Evolutionary conservation across 495 filamentous ascomycete species (phyloP), one percentile per base, ranked within the genome.

Genomic region (Chaetomium fimeti): DNA sequence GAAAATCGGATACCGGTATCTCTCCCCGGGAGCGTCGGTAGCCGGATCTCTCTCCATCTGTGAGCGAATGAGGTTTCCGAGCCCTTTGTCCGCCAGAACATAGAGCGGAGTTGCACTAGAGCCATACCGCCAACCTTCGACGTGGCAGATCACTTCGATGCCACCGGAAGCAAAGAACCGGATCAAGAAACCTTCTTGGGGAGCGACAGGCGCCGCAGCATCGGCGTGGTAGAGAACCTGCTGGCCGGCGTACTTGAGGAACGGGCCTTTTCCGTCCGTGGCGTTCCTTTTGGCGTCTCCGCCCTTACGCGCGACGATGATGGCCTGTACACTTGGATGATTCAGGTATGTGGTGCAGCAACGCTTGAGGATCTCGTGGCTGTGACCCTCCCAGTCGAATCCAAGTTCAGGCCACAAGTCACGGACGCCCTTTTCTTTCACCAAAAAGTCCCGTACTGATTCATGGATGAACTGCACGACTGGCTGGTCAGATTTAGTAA

Each of bases 391-490:
- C 7, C 68, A 72, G 45, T 73, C 66, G 2, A 28, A 22, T 27
- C 61, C 66, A 57, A 78, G 47, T 1, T 74, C 71, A 27, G 72
- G 71, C 75, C 71, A 80, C 11, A 82, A 15, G 20, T 74, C 65
- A 18, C 63, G 29, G 5, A 81, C 27, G 0, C 79, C 79, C 27
- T 45, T 57, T 12, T 68, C 63, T 51, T 57, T 64, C 11, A 69
- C 32, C 18, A 62, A 66, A 5, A 71, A 77, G 60, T 78, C 76
- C 52, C 69, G 55, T 6, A 78, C 74, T 3, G 77, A 77, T 57
- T 77, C 73, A 49, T 79, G 76, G 51, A 78, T 78, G 63, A 78
- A 78, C 47, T 77, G 75, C 18, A 77, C 74, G 1, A 57, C 73
- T 12, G 70, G 66, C 66, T 38, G 69, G 60, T 60, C 64, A 8